Base-by-base conservation (phyloP, 148 eudicot genomes). In the Silene uniflora region DNA sequence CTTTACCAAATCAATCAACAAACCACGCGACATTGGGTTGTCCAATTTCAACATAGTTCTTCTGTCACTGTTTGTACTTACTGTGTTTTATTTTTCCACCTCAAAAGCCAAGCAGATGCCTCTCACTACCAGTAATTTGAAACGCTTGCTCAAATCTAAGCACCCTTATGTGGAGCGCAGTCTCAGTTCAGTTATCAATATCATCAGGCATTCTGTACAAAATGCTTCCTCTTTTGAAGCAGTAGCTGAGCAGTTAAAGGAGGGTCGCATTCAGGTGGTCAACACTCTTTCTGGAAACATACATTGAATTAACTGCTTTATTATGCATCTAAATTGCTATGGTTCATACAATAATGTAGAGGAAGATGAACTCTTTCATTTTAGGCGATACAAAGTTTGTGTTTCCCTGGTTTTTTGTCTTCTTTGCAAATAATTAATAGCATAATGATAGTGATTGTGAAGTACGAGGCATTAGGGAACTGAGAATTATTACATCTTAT, bases 91-190 rank as follows among this genome's bases (percentile, higher is more conserved):
- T n/a, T 66, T 72, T 67, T 18, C 78, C 67, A n/a, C 59, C 18
- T 52, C 72, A 79, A 90, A 85, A 94, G 99, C 98, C 86, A 96
- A 92, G 85, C 94, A 96, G 93, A 88, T 89, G 97, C 99, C 99
- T 72, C 85, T 88, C 68, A 89, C 97, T 44, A 63, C 90, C 42
- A 85, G 72, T 82, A 90, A 86, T 76, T 85, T 96, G 74, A 86
- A 88, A 46, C 86, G 86, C 71, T 23, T 84, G 77, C 72, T 91
- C 81, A 88, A 84, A 75, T 91, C 92, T 4, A 96, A 88, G 86
- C 91, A 86, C 77, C 95, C 97, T 62, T 91, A 86, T 80, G 82
- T 96, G 55, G 99, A 96, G 82, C 94, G 91, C 44, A 89, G 90
- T 78, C 95, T 92, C 71, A 80, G 89, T 81, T 71, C 94, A 69